Evolutionary conservation across 176 grass and related monocot genomes (phyloP), one percentile per base, ranked within the genome.

Genomic region (Elaeis guineensis): DNA sequence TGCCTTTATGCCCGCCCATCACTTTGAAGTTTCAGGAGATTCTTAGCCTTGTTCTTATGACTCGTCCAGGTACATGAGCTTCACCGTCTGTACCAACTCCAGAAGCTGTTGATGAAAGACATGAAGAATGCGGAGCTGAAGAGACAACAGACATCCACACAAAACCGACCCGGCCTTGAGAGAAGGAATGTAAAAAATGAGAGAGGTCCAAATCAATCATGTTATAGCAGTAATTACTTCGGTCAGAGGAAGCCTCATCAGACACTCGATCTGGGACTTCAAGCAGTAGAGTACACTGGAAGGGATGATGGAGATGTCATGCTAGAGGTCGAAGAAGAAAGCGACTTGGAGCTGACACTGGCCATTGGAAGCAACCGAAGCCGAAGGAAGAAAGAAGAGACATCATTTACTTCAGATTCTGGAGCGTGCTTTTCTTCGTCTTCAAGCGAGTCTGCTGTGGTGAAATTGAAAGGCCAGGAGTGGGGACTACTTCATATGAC

Each of bases 41-140:
- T 44, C 35, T 44, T 44, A 44, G 35, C 35, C 35, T 12, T 44
- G 35, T 44, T 3, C 35, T 44, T 44, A 44, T 14, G 35, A 30
- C 68, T 50, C 51, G 63, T 35, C 6, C 79, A 90, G 87, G 87
- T 90, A 49, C 73, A 86, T 9, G 82, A 90, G 51, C 69, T 90
- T 57, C 87, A 90, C 54, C 79, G 73, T 0, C 48, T 90, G 5
- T 90, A 86, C 21, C 56, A 8, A 19, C 76, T 90, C 59, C 87
- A 90, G 79, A 79, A 77, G 72, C 65, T 59, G 24, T 35, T 90
- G 51, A 90, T 90, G 87, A 77, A 28, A 23, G 76, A 90, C 52
- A 72, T 71, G 64, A 73, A 72, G 24, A 64, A 52, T 30, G 17
- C 16, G 18, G 35, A 44, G 35, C 35, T 44, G 35, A 30, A 74